Evolutionary conservation across 2,329 filamentous ascomycete species (phyloP).

Genomic region (Fusarium nelsonii): DNA sequence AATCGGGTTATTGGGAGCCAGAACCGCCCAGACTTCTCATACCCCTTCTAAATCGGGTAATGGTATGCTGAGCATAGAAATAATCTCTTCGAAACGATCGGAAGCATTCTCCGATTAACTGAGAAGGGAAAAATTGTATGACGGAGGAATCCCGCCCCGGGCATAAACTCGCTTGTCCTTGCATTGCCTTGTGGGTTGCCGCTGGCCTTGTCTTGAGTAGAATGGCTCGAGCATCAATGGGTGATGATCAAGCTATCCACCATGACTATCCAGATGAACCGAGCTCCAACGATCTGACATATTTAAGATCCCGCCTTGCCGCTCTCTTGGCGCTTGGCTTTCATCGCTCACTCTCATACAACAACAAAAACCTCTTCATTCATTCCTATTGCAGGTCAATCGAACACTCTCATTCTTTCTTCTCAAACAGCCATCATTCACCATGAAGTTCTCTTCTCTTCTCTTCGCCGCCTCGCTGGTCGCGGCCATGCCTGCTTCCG

Average conservation of each 20-base stretch:
- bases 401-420: slow-evolving; percentile 1
- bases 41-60: not conserved
- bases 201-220: not conserved
- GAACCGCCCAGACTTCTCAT: not conserved
- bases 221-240: not conserved
- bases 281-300: slow-evolving; percentile 2
- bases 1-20: not conserved
- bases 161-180: not conserved
- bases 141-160: not conserved
- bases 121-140: not conserved
- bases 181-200: too few relatives aligned
- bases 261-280: not conserved
- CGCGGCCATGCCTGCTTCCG: slow-evolving; percentile 25
- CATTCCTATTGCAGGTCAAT: slow-evolving; percentile 23
- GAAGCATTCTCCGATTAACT: not conserved
- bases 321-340: slow-evolving; percentile 24
- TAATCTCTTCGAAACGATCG: not conserved
- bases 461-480: slow-evolving; percentile 31
- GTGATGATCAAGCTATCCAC: not conserved
- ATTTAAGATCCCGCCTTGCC: slow-evolving; percentile 4
- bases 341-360: slow-evolving; percentile 3
- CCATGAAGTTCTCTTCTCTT: slow-evolving; percentile 25
- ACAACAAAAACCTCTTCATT: slow-evolving; percentile 15
- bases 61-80: not conserved
- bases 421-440: not conserved